A percentile compares a stretch with the other conserved stretches of the same genome.
These are phyloP conservation scores for Millerozyma acaciae DNA, from an alignment of 805 yeast species.

Conservation along the genomic window DNA sequence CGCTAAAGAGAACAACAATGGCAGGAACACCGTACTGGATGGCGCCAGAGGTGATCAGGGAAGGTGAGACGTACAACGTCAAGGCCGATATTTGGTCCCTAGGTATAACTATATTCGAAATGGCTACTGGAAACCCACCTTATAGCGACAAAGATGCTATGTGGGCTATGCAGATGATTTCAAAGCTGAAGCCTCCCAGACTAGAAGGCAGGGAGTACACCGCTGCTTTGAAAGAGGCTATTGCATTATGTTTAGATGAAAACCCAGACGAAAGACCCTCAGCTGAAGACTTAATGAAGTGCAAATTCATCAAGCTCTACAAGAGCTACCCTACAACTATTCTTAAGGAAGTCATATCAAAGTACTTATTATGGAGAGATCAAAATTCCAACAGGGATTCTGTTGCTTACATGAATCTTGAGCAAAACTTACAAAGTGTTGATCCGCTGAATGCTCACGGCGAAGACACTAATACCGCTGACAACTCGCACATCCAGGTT, in stretches of 20 bases:
- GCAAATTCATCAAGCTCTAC: constrained; percentile 66
- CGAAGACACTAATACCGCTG: constrained; percentile 8
- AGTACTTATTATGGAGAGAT: constrained; percentile 76
- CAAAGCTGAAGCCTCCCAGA: constrained; percentile 91
- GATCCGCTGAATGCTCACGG: constrained; percentile 2
- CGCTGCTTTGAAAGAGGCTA: constrained; percentile 71
- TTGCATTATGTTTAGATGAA: constrained; percentile 91
- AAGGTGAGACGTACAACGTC: constrained; percentile 80
- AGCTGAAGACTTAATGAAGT: constrained; percentile 78
- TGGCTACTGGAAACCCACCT: constrained; percentile 97
- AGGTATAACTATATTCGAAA: constrained; percentile 91
- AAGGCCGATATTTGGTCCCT: constrained; percentile 97
- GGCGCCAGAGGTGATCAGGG: constrained; percentile 98
- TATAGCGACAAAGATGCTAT: constrained; percentile 92
- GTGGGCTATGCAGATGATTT: constrained; percentile 91
- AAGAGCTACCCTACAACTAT: constrained; percentile 55
- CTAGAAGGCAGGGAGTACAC: constrained; percentile 87
- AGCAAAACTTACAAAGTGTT: constrained; percentile 14
- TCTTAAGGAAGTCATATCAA: constrained; percentile 69
- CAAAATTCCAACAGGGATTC: constrained; percentile 54
- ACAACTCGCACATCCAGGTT: constrained; percentile 34
- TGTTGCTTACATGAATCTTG: constrained; percentile 25
- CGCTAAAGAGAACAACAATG: constrained; percentile 83
- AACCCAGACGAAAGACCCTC: constrained; percentile 82
- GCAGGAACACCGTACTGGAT: constrained; percentile 98